phyloP scores from a whole-genome alignment of 345 rosid genomes.

The Syzygium oleosum region DNA sequence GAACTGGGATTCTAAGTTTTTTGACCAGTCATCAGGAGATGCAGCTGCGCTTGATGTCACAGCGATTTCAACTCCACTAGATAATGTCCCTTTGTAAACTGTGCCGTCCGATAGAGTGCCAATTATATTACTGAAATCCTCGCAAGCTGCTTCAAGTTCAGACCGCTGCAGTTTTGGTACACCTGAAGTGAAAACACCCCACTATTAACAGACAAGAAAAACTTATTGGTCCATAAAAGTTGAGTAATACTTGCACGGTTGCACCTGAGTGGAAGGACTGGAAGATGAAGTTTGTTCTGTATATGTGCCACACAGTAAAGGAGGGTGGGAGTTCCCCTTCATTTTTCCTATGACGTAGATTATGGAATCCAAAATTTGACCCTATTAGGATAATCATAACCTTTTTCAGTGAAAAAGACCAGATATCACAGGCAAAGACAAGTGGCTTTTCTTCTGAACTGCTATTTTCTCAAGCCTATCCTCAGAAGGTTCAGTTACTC shows the following conservation, averaged over 20 bases:
- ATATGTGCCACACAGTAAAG: conserved; percentile 11
- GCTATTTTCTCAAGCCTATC: background rate
- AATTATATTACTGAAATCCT: conserved; percentile 92
- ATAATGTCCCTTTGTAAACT: conserved; percentile 81
- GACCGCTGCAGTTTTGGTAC: conserved; percentile 72
- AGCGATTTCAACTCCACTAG: conserved; percentile 88
- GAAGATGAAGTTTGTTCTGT: conserved; percentile 5
- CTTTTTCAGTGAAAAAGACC: conserved; percentile 1
- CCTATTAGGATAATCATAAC: conserved; percentile 5
- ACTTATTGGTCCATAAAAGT: background rate
- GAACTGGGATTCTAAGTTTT: conserved; percentile 52
- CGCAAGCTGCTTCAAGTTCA: conserved; percentile 90
- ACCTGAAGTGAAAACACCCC: conserved; percentile 29
- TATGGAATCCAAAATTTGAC: conserved; percentile 2
- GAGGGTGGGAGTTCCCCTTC: conserved; percentile 9
- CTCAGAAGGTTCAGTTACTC: background rate
- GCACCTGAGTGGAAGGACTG: conserved; percentile 10
- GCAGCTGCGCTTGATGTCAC: conserved; percentile 44
- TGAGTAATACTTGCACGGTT: background rate
- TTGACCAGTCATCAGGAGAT: conserved; percentile 65
- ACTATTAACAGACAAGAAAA: background rate
- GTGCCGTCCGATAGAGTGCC: conserved; percentile 61
- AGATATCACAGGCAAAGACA: background rate
- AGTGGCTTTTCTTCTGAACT: background rate
- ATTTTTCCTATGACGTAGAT: conserved; percentile 3